Percentiles rank a stretch among this genome's conserved stretches.
Evolutionary conservation across 345 rosid species (phyloP).

Genomic region (Arabidopsis suecica): DNA sequence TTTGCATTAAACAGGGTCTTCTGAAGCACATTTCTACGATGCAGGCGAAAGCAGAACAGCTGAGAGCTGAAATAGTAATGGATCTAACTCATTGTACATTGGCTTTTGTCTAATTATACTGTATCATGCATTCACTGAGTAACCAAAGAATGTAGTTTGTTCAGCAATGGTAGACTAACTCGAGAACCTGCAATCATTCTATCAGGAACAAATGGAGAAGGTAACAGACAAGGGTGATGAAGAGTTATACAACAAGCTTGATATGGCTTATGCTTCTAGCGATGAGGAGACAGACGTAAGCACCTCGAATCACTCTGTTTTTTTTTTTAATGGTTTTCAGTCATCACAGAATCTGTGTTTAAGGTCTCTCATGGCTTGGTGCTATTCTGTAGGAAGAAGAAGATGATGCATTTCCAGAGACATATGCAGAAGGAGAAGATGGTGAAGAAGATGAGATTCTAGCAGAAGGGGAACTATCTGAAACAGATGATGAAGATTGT

Average conservation of each 20-base stretch:
- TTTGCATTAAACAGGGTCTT: conserved; percentile 74
- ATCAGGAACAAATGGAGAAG: conserved; percentile 67
- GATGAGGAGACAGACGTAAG: conserved; percentile 60
- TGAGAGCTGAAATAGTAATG: conserved; percentile 78
- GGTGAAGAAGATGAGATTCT: conserved; percentile 25
- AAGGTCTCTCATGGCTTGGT: conserved; percentile 29
- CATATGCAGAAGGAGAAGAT: conserved; percentile 48
- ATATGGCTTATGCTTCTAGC: conserved; percentile 67
- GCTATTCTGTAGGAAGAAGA: conserved; percentile 53
- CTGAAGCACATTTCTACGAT: conserved; percentile 61
- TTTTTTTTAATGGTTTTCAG: conserved; percentile 13
- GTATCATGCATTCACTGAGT: conserved; percentile 2
- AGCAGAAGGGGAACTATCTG: conserved; percentile 16
- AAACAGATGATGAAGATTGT: conserved; percentile 18
- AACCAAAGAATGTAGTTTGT: conserved; percentile 5
- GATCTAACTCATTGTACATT: conserved; percentile 20
- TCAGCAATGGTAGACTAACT: conserved; percentile 13
- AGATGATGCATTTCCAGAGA: conserved; percentile 45
- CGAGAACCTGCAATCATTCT: conserved; percentile 11
- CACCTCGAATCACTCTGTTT: background rate
- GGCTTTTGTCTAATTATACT: background rate
- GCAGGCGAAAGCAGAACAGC: conserved; percentile 60
- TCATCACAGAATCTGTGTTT: background rate
- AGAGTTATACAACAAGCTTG: conserved; percentile 66
- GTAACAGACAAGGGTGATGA: conserved; percentile 64